phyloP scores from a whole-genome alignment of 306 rosid species.

The Cicer judaicum region DNA sequence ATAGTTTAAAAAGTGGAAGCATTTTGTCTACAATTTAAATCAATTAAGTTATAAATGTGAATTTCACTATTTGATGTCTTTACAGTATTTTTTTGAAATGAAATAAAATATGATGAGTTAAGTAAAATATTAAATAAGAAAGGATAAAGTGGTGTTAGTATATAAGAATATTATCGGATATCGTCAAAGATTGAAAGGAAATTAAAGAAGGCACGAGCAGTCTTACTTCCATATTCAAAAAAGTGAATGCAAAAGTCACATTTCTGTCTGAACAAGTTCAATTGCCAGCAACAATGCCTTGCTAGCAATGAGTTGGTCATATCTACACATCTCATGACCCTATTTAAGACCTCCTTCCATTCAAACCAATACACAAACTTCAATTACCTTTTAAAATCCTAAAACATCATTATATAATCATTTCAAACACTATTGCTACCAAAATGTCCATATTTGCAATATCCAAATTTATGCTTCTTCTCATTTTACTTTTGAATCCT shows the following conservation, averaged over 20 bases:
- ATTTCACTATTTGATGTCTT: no score
- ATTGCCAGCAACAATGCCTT: constrained; percentile 48
- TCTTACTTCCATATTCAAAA: constrained; percentile 46
- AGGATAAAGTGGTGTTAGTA: constrained; percentile 7
- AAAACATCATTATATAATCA: neutral
- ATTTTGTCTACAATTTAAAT: no score
- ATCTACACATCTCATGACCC: constrained; percentile 57
- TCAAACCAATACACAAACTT: constrained; percentile 24
- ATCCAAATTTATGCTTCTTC: constrained; percentile 36
- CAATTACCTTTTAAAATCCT: constrained; percentile 14
- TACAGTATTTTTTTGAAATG: no score
- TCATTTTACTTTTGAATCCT: constrained; percentile 48
- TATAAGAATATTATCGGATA: constrained; percentile 8
- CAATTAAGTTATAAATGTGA: no score
- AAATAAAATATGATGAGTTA: no score
- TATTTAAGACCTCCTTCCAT: constrained; percentile 56
- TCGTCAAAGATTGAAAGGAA: constrained; percentile 21
- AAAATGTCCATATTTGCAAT: constrained; percentile 42
- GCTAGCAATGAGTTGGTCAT: constrained; percentile 60
- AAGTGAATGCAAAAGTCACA: constrained; percentile 47
- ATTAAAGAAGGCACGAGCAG: constrained; percentile 56
- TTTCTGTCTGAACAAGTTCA: constrained; percentile 14
- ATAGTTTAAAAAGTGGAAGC: no score
- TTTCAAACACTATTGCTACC: neutral
- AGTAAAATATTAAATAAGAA: neutral